These are phyloP conservation scores for Kregervanrija fluxuum DNA, from an alignment of 805 yeast species.

Conservation along the genomic window DNA sequence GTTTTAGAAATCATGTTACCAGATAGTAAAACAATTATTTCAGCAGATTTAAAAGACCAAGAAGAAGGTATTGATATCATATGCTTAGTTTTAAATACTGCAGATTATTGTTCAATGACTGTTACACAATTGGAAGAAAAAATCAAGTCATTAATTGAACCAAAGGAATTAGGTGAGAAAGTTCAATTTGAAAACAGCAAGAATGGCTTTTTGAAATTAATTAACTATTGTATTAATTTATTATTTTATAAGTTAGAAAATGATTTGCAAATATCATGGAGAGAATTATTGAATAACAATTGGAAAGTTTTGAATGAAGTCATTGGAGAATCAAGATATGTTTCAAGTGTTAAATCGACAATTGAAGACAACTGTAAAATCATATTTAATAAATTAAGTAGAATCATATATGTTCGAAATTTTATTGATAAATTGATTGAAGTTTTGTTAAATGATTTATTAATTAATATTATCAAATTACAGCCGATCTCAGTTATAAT, in stretches of 20 bases:
- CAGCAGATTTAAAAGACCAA: constrained; percentile 30
- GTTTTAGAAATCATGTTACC: constrained; percentile 47
- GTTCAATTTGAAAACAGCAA: constrained; percentile 51
- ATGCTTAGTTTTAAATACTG: constrained; percentile 74
- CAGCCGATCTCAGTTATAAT: constrained; percentile 63
- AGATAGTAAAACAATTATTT: constrained; percentile 20
- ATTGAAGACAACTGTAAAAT: constrained; percentile 37
- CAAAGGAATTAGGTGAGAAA: constrained; percentile 29
- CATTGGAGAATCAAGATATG: constrained; percentile 66
- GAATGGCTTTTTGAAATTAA: constrained; percentile 48
- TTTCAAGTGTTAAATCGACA: constrained; percentile 46
- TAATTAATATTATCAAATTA: constrained; percentile 49
- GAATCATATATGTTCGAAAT: constrained; percentile 66
- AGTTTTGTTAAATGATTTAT: constrained; percentile 44
- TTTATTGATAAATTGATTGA: constrained; percentile 75
- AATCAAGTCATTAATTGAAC: constrained; percentile 31
- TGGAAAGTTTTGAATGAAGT: constrained; percentile 64
- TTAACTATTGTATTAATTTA: constrained; percentile 49
- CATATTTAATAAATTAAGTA: constrained; percentile 52
- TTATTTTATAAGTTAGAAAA: constrained; percentile 50
- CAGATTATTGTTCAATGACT: constrained; percentile 81
- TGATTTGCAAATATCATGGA: constrained; percentile 68
- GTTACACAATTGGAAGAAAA: constrained; percentile 69
- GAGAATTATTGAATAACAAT: constrained; percentile 71
- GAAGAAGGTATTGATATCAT: constrained; percentile 59